Evolutionary conservation across 176 grass and related monocot genomes (phyloP), one percentile per base, ranked within the genome.

Genomic region (Triticum urartu): DNA sequence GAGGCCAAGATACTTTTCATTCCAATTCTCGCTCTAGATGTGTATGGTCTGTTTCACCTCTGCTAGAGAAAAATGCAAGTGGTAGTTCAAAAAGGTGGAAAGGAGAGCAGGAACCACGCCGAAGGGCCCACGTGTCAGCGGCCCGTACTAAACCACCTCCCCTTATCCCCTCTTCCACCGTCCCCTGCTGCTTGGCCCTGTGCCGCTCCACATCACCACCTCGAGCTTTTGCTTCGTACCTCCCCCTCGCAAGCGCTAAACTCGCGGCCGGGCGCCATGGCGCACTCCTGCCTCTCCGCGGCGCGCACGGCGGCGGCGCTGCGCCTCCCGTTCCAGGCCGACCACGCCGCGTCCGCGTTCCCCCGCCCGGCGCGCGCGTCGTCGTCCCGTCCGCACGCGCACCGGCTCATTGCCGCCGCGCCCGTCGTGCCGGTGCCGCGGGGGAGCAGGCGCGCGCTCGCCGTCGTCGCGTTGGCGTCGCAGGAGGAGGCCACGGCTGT

Each of bases 281-380:
- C 86, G 24, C 90, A 63, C 79, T 92, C 95, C 54, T 97, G 79
- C 74, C 80, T 94, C 42, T 91, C 90, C 81, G 87, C 90, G 47
- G 86, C 93, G 65, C 61, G 32, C 86, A 39, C 78, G 59, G 47
- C 72, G 59, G 47, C 82, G 47, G 32, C 83, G 6, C 86, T 83
- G 7, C 83, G 76, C 54, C 36, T 65, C 75, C 69, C 81, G 6
- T 5, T 79, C 68, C 45, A 50, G 6, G 14, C 25, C 38, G 79
- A 84, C 40, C 35, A 85, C 64, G 10, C 82, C 34, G 26, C 82
- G 10, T 64, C 81, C 59, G 24, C 18, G 64, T 39, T 80, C 45
- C 48, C 24, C 13, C 68, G 80, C 74, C 80, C 65, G n/a, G 77
- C 66, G 33, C 72, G 63, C 66, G 82, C 79, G 48, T 11, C 73